Base-by-base conservation (phyloP, 805 yeast species). In the Torulaspora maleeae region DNA sequence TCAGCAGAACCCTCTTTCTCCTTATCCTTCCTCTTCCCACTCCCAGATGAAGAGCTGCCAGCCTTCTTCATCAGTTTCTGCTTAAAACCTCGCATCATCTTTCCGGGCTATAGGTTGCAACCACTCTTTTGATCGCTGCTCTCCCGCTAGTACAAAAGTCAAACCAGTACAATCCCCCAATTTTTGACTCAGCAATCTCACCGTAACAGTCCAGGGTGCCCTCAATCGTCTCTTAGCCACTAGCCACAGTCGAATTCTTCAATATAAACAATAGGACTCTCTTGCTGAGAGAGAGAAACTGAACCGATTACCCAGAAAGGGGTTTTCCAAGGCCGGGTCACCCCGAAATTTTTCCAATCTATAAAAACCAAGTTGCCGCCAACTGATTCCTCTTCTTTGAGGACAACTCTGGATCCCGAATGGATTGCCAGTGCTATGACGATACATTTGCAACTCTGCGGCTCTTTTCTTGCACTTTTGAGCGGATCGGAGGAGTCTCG, bases 61-160 rank as follows among this genome's bases (percentile, higher is more conserved):
- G 70, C 61, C 54, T 64, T 64, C 60, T 64, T 66, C 33, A 64
- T 64, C 50, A 66, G 52, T 53, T 79, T 70, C 59, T 81, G 84
- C 59, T 80, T 81, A 65, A 81, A 80, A 24, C 86, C 86, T 68
- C 80, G 81, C 86, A 81, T 81, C 87, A 81, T 81, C 58, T 72
- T 78, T 30, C 36, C 19, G 6, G 22, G 12, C 20, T 16, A 11
- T 16, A 10, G 9, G 20, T 15, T 15, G 35, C 35, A 32, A 32
- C 35, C 35, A 7, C 22, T 15, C 35, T 30, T 15, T 12, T 27
- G 15, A 27, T 30, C 16, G 7, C 16, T 16, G 17, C 11, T 13
- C 16, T 30, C 34, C 2, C 34, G 10, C 41, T 19, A 15, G 22
- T 13, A 20, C 15, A 39, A 39, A 29, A 17, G 36, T 17, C 27